phyloP scores from a whole-genome alignment of 495 filamentous ascomycete species.

The Hypomontagnella submonticulosa region DNA sequence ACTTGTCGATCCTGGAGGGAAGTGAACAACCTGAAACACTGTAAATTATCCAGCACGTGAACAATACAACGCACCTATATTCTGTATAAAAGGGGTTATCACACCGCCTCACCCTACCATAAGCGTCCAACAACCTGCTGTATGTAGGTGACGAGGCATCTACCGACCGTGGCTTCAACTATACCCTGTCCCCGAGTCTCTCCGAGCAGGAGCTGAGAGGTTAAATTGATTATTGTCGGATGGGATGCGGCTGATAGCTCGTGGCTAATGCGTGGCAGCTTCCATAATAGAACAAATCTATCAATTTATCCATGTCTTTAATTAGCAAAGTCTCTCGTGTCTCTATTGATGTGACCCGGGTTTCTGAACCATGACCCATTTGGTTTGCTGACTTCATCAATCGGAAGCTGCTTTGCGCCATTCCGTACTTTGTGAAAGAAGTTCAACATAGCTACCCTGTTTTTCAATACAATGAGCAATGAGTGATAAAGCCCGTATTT shows the following conservation, averaged over 20 bases:
- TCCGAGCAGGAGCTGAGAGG: slow-evolving; percentile 5
- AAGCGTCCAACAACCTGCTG: not conserved
- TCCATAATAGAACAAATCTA: not conserved
- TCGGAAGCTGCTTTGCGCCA: too few relatives aligned
- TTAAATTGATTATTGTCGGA: slow-evolving; percentile 7
- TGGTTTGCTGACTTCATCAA: too few relatives aligned
- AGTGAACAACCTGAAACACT: slow-evolving; percentile 36
- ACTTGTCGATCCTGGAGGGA: slow-evolving; percentile 28
- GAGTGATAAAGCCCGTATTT: too few relatives aligned
- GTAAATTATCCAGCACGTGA: slow-evolving; percentile 32
- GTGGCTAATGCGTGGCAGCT: slow-evolving; percentile 1
- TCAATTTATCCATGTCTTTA: too few relatives aligned
- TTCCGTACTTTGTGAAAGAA: too few relatives aligned
- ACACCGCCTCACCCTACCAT: slow-evolving; percentile 8
- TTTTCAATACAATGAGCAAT: too few relatives aligned
- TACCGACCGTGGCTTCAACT: slow-evolving; percentile 12
- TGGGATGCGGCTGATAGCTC: slow-evolving; percentile 23
- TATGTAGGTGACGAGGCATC: slow-evolving; percentile 11
- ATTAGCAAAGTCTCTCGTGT: too few relatives aligned
- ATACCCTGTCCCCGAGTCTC: slow-evolving; percentile 11
- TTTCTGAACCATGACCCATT: too few relatives aligned
- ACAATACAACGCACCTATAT: slow-evolving; percentile 18
- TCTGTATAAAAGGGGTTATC: slow-evolving; percentile 24
- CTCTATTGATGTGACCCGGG: too few relatives aligned
- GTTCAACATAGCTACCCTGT: too few relatives aligned